Evolutionary conservation across 345 rosid genomes (phyloP).

Genomic region (Eucalyptus tenuipes): DNA sequence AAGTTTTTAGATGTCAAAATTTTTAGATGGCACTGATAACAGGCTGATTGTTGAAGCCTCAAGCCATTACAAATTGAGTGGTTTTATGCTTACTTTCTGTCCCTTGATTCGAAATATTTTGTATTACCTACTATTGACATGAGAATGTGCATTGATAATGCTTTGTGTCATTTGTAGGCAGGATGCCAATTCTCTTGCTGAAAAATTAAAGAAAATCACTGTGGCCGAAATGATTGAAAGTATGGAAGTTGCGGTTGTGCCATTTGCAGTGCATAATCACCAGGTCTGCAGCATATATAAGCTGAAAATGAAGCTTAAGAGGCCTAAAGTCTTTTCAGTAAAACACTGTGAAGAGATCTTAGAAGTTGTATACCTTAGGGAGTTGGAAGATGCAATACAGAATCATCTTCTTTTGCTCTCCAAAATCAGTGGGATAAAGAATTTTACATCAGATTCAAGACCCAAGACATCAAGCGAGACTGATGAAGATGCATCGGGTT

Average conservation of each 20-base stretch:
- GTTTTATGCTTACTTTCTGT: background rate
- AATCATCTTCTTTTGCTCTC: slow-evolving; percentile 52
- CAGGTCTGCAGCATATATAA: slow-evolving; percentile 50
- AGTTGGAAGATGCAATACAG: slow-evolving; percentile 85
- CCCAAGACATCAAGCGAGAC: slow-evolving; percentile 26
- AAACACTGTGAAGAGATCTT: slow-evolving; percentile 62
- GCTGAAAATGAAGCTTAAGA: slow-evolving; percentile 67
- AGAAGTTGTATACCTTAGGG: slow-evolving; percentile 43
- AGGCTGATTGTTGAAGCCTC: background rate
- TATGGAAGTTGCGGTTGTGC: slow-evolving; percentile 53
- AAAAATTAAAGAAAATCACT: slow-evolving; percentile 65
- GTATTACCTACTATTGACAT: background rate
- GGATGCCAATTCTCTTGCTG: slow-evolving; percentile 53
- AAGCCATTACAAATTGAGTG: background rate
- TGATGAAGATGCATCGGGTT: slow-evolving; percentile 33
- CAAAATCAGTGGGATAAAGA: slow-evolving; percentile 62
- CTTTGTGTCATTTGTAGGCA: slow-evolving; percentile 35
- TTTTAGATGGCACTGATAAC: background rate
- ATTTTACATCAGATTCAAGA: slow-evolving; percentile 15
- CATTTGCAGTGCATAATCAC: slow-evolving; percentile 24
- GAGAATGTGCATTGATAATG: background rate
- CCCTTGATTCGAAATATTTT: background rate
- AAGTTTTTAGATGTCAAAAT: background rate
- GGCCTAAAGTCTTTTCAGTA: slow-evolving; percentile 39
- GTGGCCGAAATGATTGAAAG: slow-evolving; percentile 70